These are phyloP conservation scores for Verticillium longisporum DNA, from an alignment of 2,329 filamentous ascomycete genomes.

Conservation along the genomic window DNA sequence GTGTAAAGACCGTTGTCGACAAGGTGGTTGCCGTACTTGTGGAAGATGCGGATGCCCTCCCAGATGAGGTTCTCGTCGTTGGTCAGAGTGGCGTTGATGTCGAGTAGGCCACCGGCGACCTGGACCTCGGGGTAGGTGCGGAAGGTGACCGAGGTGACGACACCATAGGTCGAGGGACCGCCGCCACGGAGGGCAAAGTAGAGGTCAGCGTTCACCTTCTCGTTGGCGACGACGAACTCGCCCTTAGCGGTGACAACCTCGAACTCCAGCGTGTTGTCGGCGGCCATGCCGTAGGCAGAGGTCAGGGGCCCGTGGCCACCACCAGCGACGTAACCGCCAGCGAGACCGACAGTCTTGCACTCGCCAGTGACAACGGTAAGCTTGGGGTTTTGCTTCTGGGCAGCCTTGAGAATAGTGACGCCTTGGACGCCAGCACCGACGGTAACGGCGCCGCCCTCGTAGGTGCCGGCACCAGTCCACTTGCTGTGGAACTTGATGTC, in stretches of 20 bases:
- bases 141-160: constrained; percentile 44
- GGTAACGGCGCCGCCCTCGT: constrained; percentile 44
- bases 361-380: constrained; percentile 44
- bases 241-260: constrained; percentile 39
- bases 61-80: constrained; percentile 35
- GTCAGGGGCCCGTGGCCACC: constrained; percentile 46
- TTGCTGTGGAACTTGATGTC: constrained; percentile 30
- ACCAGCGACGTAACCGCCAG: constrained; percentile 55
- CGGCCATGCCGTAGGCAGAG: constrained; percentile 33
- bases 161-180: constrained; percentile 44
- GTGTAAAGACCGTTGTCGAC: constrained; percentile 34
- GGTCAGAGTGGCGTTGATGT: constrained; percentile 27
- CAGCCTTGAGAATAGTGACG: constrained; percentile 33
- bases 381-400: constrained; percentile 27
- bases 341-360: constrained; percentile 49
- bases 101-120: constrained; percentile 32
- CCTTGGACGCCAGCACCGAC: constrained; percentile 46
- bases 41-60: constrained; percentile 39
- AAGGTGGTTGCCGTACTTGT: constrained; percentile 30
- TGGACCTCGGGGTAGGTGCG: constrained; percentile 41
- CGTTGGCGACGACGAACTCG: constrained; percentile 33
- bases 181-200: constrained; percentile 52
- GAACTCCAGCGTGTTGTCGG: constrained; percentile 41
- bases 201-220: constrained; percentile 39
- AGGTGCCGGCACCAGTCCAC: constrained; percentile 29